Percentiles rank a stretch among this genome's conserved stretches.
phyloP scores from a whole-genome alignment of 192 early-diverging fungal genomes.

The Spizellomyces punctatus region DNA sequence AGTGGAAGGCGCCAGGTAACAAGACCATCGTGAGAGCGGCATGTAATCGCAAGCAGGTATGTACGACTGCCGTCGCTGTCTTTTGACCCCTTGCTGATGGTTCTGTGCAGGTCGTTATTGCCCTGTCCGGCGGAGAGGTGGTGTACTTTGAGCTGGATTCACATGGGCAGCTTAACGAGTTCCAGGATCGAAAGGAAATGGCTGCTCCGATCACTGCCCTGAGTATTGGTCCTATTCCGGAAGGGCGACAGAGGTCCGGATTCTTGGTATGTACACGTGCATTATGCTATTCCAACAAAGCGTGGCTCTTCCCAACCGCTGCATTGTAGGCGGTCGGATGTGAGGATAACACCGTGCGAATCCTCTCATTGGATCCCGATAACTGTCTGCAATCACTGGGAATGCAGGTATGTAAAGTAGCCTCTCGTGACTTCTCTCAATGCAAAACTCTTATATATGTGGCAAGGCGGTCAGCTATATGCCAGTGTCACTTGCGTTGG shows the following conservation, averaged over 20 bases:
- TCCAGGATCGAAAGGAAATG: constrained; percentile 76
- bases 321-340: constrained; percentile 71
- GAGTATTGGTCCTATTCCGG: constrained; percentile 78
- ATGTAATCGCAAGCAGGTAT: constrained; percentile 70
- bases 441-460: neutral
- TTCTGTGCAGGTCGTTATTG: constrained; percentile 61
- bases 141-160: constrained; percentile 94
- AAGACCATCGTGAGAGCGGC: constrained; percentile 76
- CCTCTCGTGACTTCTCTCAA: neutral
- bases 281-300: neutral
- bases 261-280: constrained; percentile 57
- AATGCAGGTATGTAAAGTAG: constrained; percentile 48
- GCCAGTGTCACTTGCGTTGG: constrained; percentile 73
- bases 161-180: constrained; percentile 82
- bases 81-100: neutral
- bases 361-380: constrained; percentile 81
- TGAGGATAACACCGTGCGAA: constrained; percentile 87
- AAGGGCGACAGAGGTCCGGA: constrained; percentile 69
- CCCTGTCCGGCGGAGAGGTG: constrained; percentile 79
- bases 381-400: constrained; percentile 74
- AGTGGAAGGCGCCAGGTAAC: constrained; percentile 87
- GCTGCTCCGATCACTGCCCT: constrained; percentile 71
- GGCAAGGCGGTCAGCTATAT: constrained; percentile 36
- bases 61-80: neutral
- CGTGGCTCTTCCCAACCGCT: too few species aligned